Evolutionary conservation across 345 rosid species (phyloP).

Genomic region (Rhodomyrtus tomentosa): DNA sequence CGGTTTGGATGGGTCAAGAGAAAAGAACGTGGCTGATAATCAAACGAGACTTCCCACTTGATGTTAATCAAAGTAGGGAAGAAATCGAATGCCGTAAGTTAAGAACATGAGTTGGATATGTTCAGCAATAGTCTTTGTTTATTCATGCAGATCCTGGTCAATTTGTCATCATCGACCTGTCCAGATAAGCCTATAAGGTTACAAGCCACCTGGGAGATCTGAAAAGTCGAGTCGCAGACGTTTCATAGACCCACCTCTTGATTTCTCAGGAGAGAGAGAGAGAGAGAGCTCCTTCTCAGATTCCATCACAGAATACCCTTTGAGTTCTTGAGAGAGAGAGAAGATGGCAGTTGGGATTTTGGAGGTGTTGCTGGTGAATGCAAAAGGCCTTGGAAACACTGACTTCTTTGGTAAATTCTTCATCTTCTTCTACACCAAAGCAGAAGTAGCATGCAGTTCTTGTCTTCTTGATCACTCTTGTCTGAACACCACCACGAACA

Average conservation of each 20-base stretch:
- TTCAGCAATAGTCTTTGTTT: not conserved
- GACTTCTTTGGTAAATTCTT: slow-evolving; percentile 49
- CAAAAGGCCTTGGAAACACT: slow-evolving; percentile 49
- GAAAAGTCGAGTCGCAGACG: not conserved
- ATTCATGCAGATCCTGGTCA: not conserved
- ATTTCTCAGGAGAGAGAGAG: too few species aligned
- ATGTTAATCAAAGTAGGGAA: not conserved
- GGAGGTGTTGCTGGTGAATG: slow-evolving; percentile 55
- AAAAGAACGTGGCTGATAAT: not conserved
- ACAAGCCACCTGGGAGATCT: not conserved
- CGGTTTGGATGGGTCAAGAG: not conserved
- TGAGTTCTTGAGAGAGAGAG: not conserved
- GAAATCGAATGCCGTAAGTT: not conserved
- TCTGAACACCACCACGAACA: too few species aligned
- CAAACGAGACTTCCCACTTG: not conserved
- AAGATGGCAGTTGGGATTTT: slow-evolving; percentile 61
- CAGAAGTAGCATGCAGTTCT: not conserved
- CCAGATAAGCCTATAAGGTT: not conserved
- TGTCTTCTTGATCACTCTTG: not conserved
- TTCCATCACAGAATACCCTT: not conserved
- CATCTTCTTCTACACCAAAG: not conserved
- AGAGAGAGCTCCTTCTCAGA: not conserved
- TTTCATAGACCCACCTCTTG: not conserved
- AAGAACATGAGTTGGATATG: not conserved
- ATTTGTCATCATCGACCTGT: not conserved